phyloP scores from a whole-genome alignment of 2,329 filamentous ascomycete genomes.

The Pleoardoris graminearum region DNA sequence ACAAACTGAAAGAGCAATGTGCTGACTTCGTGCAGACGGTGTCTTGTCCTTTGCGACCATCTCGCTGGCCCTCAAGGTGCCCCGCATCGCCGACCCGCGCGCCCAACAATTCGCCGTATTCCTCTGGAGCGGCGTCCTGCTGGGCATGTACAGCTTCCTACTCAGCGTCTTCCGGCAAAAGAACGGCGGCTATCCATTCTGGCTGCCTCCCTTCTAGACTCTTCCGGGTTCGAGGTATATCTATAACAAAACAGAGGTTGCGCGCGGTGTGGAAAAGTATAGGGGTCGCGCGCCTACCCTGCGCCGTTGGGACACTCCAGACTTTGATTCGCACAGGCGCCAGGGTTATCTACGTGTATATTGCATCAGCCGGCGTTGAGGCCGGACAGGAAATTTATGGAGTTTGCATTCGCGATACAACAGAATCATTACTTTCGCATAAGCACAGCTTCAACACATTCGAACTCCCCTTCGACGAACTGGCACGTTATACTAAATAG shows the following conservation, averaged over 20 bases:
- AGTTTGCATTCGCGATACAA: no score
- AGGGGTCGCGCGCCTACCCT: no score
- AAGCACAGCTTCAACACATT: no score
- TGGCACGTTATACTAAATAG: no score
- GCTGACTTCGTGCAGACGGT: constrained; percentile 59
- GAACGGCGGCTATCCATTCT: constrained; percentile 94
- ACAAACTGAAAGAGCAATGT: background rate
- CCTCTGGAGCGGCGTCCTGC: constrained; percentile 74
- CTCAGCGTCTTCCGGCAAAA: constrained; percentile 92
- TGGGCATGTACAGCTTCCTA: constrained; percentile 89
- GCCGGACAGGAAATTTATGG: background rate
- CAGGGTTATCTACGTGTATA: background rate
- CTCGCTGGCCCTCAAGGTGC: constrained; percentile 86
- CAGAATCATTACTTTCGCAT: no score
- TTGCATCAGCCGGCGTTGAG: constrained; percentile 1
- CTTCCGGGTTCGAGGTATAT: background rate
- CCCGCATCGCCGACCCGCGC: constrained; percentile 77
- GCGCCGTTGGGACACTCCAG: background rate
- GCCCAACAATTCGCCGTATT: constrained; percentile 81
- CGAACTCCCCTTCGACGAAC: no score
- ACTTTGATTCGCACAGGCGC: background rate
- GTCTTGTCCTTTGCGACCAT: constrained; percentile 88
- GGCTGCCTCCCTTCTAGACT: constrained; percentile 81
- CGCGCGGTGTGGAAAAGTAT: no score
- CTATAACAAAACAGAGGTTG: background rate